These are phyloP conservation scores for Zygotorulaspora chibaensis DNA, from an alignment of 805 yeast genomes.

Conservation along the genomic window DNA sequence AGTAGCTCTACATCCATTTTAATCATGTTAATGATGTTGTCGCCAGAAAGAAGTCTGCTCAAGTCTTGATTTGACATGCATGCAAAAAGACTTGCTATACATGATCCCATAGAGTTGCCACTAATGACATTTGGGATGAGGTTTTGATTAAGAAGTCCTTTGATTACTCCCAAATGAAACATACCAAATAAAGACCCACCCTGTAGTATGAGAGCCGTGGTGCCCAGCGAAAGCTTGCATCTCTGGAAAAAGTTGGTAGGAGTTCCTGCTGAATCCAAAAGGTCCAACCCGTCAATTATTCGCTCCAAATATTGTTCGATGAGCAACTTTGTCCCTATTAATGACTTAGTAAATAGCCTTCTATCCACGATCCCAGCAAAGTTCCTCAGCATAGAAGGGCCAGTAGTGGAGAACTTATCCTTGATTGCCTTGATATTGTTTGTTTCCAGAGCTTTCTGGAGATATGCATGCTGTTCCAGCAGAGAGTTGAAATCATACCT, in stretches of 20 bases:
- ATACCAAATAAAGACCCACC: slow-evolving; percentile 95
- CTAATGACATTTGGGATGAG: slow-evolving; percentile 80
- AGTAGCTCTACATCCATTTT: slow-evolving; percentile 55
- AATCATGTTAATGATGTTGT: slow-evolving; percentile 39
- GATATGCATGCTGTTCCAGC: slow-evolving; percentile 60
- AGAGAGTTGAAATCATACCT: slow-evolving; percentile 83
- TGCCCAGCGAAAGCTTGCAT: slow-evolving; percentile 80
- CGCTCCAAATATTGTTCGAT: slow-evolving; percentile 68
- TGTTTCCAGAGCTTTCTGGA: slow-evolving; percentile 57
- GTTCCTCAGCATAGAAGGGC: slow-evolving; percentile 66
- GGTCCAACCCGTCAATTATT: slow-evolving; percentile 65
- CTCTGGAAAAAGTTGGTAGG: slow-evolving; percentile 75
- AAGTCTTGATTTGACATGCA: slow-evolving; percentile 66
- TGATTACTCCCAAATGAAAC: slow-evolving; percentile 89
- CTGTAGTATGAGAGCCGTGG: slow-evolving; percentile 84
- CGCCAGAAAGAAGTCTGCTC: slow-evolving; percentile 40
- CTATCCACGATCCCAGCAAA: slow-evolving; percentile 87
- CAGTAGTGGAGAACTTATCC: slow-evolving; percentile 67
- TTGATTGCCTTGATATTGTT: slow-evolving; percentile 53
- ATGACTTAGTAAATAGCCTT: slow-evolving; percentile 72
- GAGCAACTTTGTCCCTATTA: slow-evolving; percentile 81
- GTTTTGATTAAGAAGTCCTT: slow-evolving; percentile 70
- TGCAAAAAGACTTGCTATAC: slow-evolving; percentile 83
- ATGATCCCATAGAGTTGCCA: slow-evolving; percentile 92
- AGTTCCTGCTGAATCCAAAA: slow-evolving; percentile 51